A percentile compares a stretch with the other conserved stretches of the same genome.
Conservation (phyloP, 108 stramenopile genomes). For the Schizochytrium sp. region DNA sequence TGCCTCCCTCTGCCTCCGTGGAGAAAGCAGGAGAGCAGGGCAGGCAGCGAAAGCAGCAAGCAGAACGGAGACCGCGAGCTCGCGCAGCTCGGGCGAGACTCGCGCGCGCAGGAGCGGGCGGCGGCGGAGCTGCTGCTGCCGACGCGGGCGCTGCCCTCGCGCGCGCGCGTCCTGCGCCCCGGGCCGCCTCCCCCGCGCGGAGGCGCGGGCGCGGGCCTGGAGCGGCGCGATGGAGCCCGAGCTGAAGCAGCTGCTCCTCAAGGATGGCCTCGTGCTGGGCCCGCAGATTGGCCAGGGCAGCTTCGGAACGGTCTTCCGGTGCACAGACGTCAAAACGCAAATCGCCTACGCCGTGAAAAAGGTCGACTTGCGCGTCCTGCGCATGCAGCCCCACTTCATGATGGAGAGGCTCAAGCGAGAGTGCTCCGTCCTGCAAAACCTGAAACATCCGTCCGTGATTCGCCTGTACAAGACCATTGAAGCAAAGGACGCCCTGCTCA, state of each 20-base stretch:
- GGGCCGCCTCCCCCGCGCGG: too few relatives aligned
- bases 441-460: not conserved
- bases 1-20: too few relatives aligned
- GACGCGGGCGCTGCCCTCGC: too few relatives aligned
- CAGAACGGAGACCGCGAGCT: too few relatives aligned
- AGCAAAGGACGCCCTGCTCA: not conserved
- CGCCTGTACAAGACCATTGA: not conserved
- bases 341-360: conserved; percentile 3
- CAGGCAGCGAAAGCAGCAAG: too few relatives aligned
- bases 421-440: not conserved
- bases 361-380: not conserved
- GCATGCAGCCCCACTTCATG: conserved; percentile 11
- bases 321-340: conserved; percentile 10
- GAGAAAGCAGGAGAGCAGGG: too few relatives aligned
- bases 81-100: too few relatives aligned
- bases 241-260: not conserved
- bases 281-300: not conserved
- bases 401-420: not conserved
- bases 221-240: not conserved
- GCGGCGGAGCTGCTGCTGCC: too few relatives aligned
- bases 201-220: too few relatives aligned
- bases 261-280: conserved; percentile 16
- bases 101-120: too few relatives aligned
- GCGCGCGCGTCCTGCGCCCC: too few relatives aligned
- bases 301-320: conserved; percentile 10